Evolutionary conservation across 148 eudicot species (phyloP), one percentile per base, ranked within the genome.

Genomic region (Fagopyrum tataricum): DNA sequence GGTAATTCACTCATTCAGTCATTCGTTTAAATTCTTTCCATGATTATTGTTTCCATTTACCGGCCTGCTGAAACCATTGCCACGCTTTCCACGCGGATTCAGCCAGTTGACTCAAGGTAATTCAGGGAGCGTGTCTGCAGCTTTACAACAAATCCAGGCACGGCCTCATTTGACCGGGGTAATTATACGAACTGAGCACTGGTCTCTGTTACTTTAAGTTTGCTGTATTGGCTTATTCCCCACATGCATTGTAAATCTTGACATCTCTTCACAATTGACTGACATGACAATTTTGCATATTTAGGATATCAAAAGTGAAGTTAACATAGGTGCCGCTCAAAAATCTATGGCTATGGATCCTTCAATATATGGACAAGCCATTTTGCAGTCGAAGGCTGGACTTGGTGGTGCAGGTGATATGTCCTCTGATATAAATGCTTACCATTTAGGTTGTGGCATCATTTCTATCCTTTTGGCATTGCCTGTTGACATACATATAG

Each of bases 371-470:
- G 97, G 99, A 64, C 99, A 91, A 81, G 89, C 97, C 13, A 88
- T 91, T 81, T 86, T 95, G 79, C 99, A 95, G 73, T 91, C 97
- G 26, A 95, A 91, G 76, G 83, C 99, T 71, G 99, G 99, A 68
- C 78, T 91, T 61, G 89, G 94, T 68, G 82, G 89, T 88, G 87
- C 93, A 76, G 98, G 98, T 92, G 72, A 77, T 70, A 37, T 64
- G 69, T 31, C 18, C 37, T 17, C 26, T 26, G 13, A 26, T 0
- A 9, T 56, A 2, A 20, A 56, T 53, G 37, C 67, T 61, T 61
- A 14, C 67, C 17, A 10, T 61, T 61, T 56, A 56, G 12, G 26
- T 6, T 56, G 24, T 20, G 1, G 62, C 26, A 17, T 61, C 41
- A 61, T 58, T 8, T 58, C 64, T 58, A 46, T 46, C 14, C n/a